These are phyloP conservation scores for Plasmodium yoelii DNA, from an alignment of 169 alveolate species.

Conservation along the genomic window DNA sequence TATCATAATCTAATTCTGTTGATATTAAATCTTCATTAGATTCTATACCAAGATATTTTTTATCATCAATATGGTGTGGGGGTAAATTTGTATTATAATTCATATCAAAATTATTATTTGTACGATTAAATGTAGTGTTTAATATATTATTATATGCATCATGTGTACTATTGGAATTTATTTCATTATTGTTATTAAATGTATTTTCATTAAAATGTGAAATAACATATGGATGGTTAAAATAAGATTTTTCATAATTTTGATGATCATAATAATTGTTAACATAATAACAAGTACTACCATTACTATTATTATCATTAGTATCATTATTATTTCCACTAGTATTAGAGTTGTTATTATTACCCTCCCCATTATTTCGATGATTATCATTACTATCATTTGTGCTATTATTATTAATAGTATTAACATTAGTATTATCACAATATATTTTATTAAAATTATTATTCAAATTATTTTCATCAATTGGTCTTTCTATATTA, in stretches of 20 bases:
- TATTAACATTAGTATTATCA: conserved; percentile 29
- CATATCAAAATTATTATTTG: conserved; percentile 14
- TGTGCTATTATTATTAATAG: background rate
- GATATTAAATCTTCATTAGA: conserved; percentile 4
- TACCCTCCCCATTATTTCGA: no score
- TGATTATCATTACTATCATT: background rate
- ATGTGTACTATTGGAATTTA: background rate
- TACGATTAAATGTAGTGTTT: background rate
- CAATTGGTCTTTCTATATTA: conserved; percentile 13
- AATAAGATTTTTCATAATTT: conserved; percentile 10
- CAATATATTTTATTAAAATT: conserved; percentile 14
- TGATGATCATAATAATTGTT: conserved; percentile 1
- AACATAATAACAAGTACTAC: background rate
- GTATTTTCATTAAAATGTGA: background rate
- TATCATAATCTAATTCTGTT: conserved; percentile 10
- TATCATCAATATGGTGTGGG: conserved; percentile 1
- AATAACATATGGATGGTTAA: conserved; percentile 3
- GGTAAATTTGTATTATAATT: background rate
- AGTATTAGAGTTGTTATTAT: no score
- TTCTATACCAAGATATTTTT: conserved; percentile 5
- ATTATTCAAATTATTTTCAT: conserved; percentile 8
- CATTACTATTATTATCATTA: background rate
- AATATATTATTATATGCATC: background rate
- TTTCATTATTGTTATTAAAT: conserved; percentile 2
- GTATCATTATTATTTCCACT: background rate